phyloP scores from a whole-genome alignment of 2,329 filamentous ascomycete genomes.

The Cephalotrichum gorgonifer region DNA sequence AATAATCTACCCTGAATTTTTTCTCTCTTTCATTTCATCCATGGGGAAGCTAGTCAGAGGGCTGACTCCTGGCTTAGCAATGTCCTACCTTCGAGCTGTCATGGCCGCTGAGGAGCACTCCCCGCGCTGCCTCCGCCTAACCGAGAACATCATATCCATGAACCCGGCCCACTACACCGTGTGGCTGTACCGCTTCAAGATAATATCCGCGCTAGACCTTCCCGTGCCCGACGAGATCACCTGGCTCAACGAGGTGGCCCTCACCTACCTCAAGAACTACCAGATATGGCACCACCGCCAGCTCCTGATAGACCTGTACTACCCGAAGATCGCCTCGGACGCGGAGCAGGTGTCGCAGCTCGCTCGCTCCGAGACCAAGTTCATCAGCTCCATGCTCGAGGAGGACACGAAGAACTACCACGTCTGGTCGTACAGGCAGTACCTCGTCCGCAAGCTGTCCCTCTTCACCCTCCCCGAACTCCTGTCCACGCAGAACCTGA shows the following conservation, averaged over 20 bases:
- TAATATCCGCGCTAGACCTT: conserved; percentile 56
- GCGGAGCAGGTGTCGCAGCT: conserved; percentile 45
- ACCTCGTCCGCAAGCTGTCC: conserved; percentile 52
- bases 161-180: conserved; percentile 98
- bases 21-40: neutral
- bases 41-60: neutral
- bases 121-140: conserved; percentile 67
- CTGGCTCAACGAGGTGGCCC: conserved; percentile 78
- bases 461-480: conserved; percentile 65
- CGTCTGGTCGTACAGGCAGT: conserved; percentile 91
- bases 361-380: conserved; percentile 57
- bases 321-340: conserved; percentile 49
- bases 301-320: conserved; percentile 50
- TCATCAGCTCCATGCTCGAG: conserved; percentile 70
- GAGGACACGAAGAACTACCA: conserved; percentile 96
- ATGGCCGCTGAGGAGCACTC: conserved; percentile 86
- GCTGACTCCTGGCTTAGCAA: conserved; percentile 41
- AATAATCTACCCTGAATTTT: conserved; percentile 10
- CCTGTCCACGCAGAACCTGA: conserved; percentile 57
- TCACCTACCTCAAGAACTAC: conserved; percentile 91
- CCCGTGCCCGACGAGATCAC: conserved; percentile 61
- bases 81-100: conserved; percentile 84
- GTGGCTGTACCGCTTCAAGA: conserved; percentile 88
- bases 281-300: conserved; percentile 85
- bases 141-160: conserved; percentile 80